Evolutionary conservation across 2,329 filamentous ascomycete species (phyloP), one percentile per base, ranked within the genome.

Genomic region (Penicillium olsonii): DNA sequence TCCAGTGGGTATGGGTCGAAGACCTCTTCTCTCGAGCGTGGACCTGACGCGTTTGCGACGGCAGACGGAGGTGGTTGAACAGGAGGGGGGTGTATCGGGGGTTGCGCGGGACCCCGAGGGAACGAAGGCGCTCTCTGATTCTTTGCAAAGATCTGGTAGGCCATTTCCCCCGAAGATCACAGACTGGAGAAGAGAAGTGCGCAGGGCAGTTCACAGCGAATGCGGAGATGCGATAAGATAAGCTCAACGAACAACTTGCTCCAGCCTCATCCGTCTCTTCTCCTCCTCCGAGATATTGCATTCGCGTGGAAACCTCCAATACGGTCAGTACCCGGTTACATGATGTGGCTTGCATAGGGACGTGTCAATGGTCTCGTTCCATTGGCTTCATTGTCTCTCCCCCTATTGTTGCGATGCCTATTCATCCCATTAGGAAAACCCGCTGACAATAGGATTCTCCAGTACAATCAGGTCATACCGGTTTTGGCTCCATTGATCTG

Each of bases 201-300:
- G n/a, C 48, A 47, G 46, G 11, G 45, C n/a, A 3, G 35, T 27
- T 38, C 40, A 40, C 24, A 45, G 29, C 46, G 53, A 62, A 61
- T 61, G 67, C 63, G 66, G 66, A 69, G 66, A 66, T 66, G 54
- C 59, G 65, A 69, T 69, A 69, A 68, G 64, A 62, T 60, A 61
- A 59, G 54, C 37, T 9, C 48, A 38, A 46, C 49, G 56, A 60
- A 54, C 57, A 52, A 56, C 53, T 54, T 53, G 52, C 54, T 56
- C 56, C 61, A 56, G 55, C 59, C 56, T 57, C 56, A 49, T 55
- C 45, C 48, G 48, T 45, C 48, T 53, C 45, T 50, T 55, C 56
- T 37, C 50, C 55, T 47, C 41, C 47, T 35, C 43, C 39, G 45
- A 46, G 43, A 46, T 29, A 46, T 43, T 37, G 42, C 37, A 46